phyloP scores from a whole-genome alignment of 345 rosid genomes.

The Eucalyptus paniculata region DNA sequence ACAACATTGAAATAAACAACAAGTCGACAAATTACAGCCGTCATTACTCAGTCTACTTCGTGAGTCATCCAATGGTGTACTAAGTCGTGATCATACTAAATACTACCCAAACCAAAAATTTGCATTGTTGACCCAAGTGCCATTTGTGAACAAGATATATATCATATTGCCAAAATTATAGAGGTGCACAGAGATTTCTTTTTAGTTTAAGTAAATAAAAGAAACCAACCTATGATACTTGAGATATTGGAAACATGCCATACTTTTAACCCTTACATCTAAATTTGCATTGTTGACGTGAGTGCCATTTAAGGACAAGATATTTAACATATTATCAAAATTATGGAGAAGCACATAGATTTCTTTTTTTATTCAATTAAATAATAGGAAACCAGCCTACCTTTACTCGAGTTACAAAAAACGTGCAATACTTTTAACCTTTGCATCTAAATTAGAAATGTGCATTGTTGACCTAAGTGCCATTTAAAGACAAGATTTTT shows the following conservation, averaged over 20 bases:
- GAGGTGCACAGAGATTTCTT: not conserved
- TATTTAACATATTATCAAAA: not conserved
- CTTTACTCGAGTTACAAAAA: not conserved
- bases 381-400: not conserved
- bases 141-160: not conserved
- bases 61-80: not conserved
- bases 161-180: not conserved
- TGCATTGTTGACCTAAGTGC: not conserved
- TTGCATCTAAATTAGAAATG: not conserved
- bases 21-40: not conserved
- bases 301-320: not conserved
- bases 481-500: not conserved
- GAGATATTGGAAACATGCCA: not conserved
- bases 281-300: not conserved
- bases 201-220: not conserved
- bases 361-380: not conserved
- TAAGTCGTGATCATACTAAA: not conserved
- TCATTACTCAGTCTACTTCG: not conserved
- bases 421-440: not conserved
- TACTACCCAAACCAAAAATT: not conserved
- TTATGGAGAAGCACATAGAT: not conserved
- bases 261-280: not conserved
- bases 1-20: not conserved
- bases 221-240: not conserved
- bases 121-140: not conserved